Percentiles rank a stretch among this genome's conserved stretches.
Evolutionary conservation across 1,284 basidiomycete species (phyloP).

Genomic region (Ceratorhiza oryzae-sativae): DNA sequence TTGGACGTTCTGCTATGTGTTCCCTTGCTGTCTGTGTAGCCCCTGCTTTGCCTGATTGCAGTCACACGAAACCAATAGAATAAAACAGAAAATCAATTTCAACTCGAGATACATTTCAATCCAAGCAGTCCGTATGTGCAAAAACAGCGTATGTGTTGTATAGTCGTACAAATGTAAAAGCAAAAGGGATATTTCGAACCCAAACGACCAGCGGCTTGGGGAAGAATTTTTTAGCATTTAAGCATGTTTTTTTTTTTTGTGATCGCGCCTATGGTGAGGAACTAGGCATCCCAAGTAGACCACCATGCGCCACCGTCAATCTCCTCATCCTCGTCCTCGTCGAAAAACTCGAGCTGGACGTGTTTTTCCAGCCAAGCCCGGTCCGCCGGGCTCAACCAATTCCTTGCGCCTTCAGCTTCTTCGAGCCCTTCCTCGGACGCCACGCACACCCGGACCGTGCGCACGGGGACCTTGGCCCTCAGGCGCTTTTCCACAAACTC

Average conservation of each 20-base stretch:
- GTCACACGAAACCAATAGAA: too few relatives aligned
- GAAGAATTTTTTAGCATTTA: not conserved
- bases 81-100: not conserved
- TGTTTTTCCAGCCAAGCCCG: conserved; percentile 31
- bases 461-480: conserved; percentile 9
- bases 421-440: not conserved
- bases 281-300: conserved; percentile 27
- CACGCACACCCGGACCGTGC: conserved; percentile 27
- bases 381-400: conserved; percentile 22
- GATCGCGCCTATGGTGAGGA: not conserved
- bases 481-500: conserved; percentile 23
- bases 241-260: too few relatives aligned
- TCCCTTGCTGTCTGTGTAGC: not conserved
- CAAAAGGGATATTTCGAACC: not conserved
- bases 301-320: conserved; percentile 37
- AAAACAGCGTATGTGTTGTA: not conserved
- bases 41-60: too few relatives aligned
- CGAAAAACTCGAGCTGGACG: conserved; percentile 35
- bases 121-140: not conserved
- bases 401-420: not conserved
- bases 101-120: not conserved
- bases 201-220: not conserved
- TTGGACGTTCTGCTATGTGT: not conserved
- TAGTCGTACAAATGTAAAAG: conserved; percentile 1
- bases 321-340: conserved; percentile 37